These are phyloP conservation scores for Cenchrus purpureus DNA, from an alignment of 176 grass and related monocot species.

Conservation along the genomic window DNA sequence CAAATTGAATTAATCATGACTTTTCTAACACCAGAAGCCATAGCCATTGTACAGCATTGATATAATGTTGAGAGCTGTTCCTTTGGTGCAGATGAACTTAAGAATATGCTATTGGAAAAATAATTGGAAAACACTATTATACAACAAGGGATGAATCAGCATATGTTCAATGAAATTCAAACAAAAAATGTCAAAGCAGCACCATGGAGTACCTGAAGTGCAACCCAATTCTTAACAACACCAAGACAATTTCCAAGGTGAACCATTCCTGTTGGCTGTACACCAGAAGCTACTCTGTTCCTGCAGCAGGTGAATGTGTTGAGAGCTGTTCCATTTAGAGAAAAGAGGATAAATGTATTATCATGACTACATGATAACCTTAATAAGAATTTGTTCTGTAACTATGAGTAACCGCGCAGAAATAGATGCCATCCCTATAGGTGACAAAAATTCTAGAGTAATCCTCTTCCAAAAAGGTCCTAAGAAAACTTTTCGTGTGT, in stretches of 20 bases:
- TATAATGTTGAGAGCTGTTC: too few relatives aligned
- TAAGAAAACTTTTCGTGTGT: neutral
- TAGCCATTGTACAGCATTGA: too few relatives aligned
- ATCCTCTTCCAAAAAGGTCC: neutral
- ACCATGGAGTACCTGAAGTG: constrained; percentile 77
- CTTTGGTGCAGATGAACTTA: too few relatives aligned
- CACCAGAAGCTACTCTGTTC: constrained; percentile 97
- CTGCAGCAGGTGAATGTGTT: constrained; percentile 48
- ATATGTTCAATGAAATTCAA: constrained; percentile 15
- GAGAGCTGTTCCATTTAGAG: constrained; percentile 7
- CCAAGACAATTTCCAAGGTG: constrained; percentile 99
- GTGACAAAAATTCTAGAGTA: neutral
- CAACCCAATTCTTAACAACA: constrained; percentile 96
- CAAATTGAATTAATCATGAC: too few relatives aligned
- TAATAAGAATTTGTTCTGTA: neutral
- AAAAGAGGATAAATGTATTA: constrained; percentile 9
- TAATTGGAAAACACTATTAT: too few relatives aligned
- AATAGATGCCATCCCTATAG: neutral
- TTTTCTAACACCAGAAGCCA: too few relatives aligned
- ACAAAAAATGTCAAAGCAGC: neutral
- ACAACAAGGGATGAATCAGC: constrained; percentile 9
- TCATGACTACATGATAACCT: neutral
- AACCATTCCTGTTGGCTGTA: constrained; percentile 91
- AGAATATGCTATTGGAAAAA: too few relatives aligned
- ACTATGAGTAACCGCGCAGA: neutral